A percentile compares a stretch with the other conserved stretches of the same genome.
Conservation (phyloP, 2,329 filamentous ascomycete genomes). For the Bipolaris cookei region DNA sequence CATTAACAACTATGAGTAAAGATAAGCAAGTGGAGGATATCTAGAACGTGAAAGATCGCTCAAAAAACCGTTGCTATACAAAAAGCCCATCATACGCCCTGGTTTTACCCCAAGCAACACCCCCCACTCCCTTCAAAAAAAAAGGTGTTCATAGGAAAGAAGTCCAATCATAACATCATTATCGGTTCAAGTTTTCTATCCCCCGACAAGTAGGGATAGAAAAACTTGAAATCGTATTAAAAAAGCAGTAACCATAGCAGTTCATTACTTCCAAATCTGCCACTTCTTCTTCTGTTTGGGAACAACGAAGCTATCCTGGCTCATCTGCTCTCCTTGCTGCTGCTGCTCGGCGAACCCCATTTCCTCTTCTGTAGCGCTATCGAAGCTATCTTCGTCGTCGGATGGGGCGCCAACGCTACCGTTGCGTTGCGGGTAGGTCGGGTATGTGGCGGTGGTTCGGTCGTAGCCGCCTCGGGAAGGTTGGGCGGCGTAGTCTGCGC, state of each 20-base stretch:
- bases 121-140: no score
- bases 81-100: no score
- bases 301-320: constrained; percentile 42
- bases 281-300: constrained; percentile 50
- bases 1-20: no score
- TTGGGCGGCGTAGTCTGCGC: constrained; percentile 28
- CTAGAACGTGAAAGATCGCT: no score
- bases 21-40: no score
- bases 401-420: constrained; percentile 37
- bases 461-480: constrained; percentile 30
- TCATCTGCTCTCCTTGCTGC: constrained; percentile 37
- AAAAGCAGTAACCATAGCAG: no score
- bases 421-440: constrained; percentile 26
- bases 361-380: constrained; percentile 32
- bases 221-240: not conserved
- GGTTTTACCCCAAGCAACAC: no score
- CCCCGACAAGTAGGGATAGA: no score
- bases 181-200: not conserved
- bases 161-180: constrained; percentile 12
- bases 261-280: constrained; percentile 44
- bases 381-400: constrained; percentile 38
- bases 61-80: no score
- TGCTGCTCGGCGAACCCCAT: constrained; percentile 33
- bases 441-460: constrained; percentile 27
- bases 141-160: not conserved